Evolutionary conservation across 2,329 filamentous ascomycete genomes (phyloP).

Genomic region (Phaeosphaeria sp.): DNA sequence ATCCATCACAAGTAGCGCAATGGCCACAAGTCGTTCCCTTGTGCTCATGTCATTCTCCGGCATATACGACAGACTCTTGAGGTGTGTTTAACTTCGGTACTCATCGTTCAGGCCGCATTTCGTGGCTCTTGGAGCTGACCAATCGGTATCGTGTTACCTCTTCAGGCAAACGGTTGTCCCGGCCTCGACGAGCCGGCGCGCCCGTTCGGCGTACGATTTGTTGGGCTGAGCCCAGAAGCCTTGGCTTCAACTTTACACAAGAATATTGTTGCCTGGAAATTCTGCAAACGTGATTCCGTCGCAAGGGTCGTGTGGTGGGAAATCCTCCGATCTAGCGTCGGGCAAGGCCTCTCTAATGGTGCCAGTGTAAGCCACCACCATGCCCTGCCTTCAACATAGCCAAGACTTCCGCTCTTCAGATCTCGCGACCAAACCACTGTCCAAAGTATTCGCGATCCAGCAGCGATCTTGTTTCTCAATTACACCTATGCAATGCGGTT

Average conservation of each 20-base stretch:
- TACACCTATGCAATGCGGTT: neutral
- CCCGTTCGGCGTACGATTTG: neutral
- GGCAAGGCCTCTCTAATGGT: neutral
- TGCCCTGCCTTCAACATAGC: neutral
- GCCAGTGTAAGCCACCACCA: neutral
- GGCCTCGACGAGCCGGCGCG: neutral
- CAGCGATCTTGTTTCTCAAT: neutral
- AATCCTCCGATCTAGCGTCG: neutral
- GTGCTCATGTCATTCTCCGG: neutral
- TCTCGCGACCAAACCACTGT: neutral
- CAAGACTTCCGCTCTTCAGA: neutral
- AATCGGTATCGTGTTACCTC: neutral
- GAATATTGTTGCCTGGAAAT: neutral
- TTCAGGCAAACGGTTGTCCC: neutral
- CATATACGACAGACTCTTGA: neutral
- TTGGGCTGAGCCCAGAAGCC: neutral
- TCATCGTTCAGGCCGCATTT: neutral
- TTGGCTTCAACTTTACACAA: neutral
- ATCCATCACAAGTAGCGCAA: neutral
- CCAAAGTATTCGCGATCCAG: neutral
- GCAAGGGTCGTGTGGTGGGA: neutral
- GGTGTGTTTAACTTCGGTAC: neutral
- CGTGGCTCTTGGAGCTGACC: neutral
- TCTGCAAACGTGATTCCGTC: neutral
- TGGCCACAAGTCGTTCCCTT: neutral